phyloP scores from a whole-genome alignment of 345 rosid species.

The Erucastrum elatum region DNA sequence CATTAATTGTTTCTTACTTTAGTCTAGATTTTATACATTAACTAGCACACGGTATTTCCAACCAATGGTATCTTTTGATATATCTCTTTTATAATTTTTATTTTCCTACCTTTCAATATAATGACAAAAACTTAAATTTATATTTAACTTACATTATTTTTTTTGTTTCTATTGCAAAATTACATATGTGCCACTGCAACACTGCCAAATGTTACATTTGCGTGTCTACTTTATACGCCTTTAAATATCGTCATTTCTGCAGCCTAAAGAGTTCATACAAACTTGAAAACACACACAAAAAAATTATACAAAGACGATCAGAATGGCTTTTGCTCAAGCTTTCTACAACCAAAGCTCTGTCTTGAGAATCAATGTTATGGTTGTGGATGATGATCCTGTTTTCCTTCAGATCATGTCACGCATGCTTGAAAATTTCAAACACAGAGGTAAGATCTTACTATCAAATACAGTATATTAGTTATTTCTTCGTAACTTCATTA shows the following conservation, averaged over 20 bases:
- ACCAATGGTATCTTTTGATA: constrained; percentile 13
- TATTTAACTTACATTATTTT: constrained; percentile 16
- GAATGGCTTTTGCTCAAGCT: constrained; percentile 31
- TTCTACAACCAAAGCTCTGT: constrained; percentile 25
- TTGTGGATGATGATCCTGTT: constrained; percentile 68
- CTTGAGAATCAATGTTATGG: constrained; percentile 43
- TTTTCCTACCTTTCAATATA: constrained; percentile 16
- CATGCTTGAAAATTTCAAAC: constrained; percentile 43
- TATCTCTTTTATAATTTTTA: constrained; percentile 3
- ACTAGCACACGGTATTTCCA: constrained; percentile 26
- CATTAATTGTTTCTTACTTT: constrained; percentile 20
- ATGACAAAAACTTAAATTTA: constrained; percentile 10
- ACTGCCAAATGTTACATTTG: constrained; percentile 28
- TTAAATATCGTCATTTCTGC: constrained; percentile 21
- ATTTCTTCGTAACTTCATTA: neutral
- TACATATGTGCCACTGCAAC: constrained; percentile 18
- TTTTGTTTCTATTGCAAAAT: constrained; percentile 16
- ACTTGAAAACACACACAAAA: constrained; percentile 2
- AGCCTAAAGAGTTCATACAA: constrained; percentile 8
- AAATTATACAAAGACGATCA: constrained; percentile 7
- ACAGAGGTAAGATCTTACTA: constrained; percentile 46
- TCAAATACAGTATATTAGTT: neutral
- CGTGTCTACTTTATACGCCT: constrained; percentile 23
- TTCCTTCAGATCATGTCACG: constrained; percentile 51
- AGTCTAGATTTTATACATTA: constrained; percentile 33